A percentile compares a stretch with the other conserved stretches of the same genome.
Evolutionary conservation across 2,329 filamentous ascomycete genomes (phyloP).

Genomic region (Tothia fuscella): DNA sequence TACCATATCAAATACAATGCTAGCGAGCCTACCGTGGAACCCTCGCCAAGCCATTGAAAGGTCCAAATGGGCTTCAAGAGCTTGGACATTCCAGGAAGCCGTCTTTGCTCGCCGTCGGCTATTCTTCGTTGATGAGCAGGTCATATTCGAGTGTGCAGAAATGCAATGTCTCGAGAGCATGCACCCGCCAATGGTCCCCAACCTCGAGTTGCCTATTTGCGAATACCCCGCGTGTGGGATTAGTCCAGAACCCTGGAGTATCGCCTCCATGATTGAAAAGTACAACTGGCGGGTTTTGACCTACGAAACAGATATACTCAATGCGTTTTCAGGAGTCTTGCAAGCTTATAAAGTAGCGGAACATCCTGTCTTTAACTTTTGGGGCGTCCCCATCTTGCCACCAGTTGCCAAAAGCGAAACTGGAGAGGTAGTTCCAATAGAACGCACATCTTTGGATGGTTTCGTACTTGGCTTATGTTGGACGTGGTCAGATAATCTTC

Average conservation of each 20-base stretch:
- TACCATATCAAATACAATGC: no score
- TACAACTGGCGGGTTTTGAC: background rate
- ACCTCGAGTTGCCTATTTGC: no score
- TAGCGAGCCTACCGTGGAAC: no score
- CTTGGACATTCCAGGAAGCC: slow-evolving; percentile 9
- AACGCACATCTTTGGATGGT: background rate
- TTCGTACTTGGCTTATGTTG: background rate
- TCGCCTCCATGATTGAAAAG: background rate
- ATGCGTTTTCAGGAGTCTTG: background rate
- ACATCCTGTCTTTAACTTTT: background rate
- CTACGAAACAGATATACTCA: background rate
- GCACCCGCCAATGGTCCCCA: no score
- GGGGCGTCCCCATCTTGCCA: background rate
- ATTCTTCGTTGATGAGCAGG: slow-evolving; percentile 4
- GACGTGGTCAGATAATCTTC: background rate
- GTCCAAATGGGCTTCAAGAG: slow-evolving; percentile 3
- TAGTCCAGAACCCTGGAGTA: no score
- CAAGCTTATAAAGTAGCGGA: background rate
- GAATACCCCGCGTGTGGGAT: no score
- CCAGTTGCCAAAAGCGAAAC: background rate
- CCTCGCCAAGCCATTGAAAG: no score
- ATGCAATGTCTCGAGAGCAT: no score
- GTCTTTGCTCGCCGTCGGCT: slow-evolving; percentile 4
- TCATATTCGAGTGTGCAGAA: slow-evolving; percentile 5
- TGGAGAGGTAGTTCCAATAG: background rate